phyloP scores from a whole-genome alignment of 768 basidiomycete genomes.

The Tricholoma saponaceum region DNA sequence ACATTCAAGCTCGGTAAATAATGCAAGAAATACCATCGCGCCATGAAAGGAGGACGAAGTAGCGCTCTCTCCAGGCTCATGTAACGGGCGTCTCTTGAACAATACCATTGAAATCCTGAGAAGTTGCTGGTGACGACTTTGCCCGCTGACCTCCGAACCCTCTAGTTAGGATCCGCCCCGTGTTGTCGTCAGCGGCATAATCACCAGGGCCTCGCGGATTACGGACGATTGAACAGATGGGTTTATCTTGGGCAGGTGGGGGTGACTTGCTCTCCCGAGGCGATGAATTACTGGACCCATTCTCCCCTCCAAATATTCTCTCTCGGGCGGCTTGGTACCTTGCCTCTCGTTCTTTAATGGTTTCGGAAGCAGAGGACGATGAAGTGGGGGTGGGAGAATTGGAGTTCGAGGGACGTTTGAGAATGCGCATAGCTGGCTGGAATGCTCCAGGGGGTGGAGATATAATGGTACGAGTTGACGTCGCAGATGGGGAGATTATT shows the following conservation, averaged over 20 bases:
- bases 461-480: conserved; percentile 32
- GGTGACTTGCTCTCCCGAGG: conserved; percentile 3
- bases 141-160: conserved; percentile 22
- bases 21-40: neutral
- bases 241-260: neutral
- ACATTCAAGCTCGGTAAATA: neutral
- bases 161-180: conserved; percentile 3
- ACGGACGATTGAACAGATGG: conserved; percentile 15
- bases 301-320: conserved; percentile 57
- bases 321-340: conserved; percentile 71
- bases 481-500: conserved; percentile 35
- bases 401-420: conserved; percentile 57
- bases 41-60: neutral
- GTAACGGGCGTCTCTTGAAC: neutral
- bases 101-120: neutral
- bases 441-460: conserved; percentile 55
- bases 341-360: conserved; percentile 64
- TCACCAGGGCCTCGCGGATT: conserved; percentile 24
- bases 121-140: conserved; percentile 1
- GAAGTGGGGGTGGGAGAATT: conserved; percentile 22
- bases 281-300: neutral
- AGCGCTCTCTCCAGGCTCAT: neutral
- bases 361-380: conserved; percentile 22
- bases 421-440: conserved; percentile 62
- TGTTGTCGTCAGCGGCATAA: neutral